A percentile compares a stretch with the other conserved stretches of the same genome.
phyloP scores from a whole-genome alignment of 495 filamentous ascomycete genomes.

The Trichoderma erinaceum region DNA sequence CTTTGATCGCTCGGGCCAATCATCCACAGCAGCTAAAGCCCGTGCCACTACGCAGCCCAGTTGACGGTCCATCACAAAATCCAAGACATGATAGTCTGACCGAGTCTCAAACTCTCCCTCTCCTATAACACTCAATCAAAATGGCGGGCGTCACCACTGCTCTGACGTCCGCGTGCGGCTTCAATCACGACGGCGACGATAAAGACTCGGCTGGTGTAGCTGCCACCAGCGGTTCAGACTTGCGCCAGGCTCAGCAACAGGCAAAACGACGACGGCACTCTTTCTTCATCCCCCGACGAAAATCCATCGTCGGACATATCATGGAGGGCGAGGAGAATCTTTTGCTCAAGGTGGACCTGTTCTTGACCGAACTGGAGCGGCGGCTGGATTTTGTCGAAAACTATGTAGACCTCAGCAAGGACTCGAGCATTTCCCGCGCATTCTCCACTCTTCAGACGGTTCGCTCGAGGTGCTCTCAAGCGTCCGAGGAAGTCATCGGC shows the following conservation, averaged over 20 bases:
- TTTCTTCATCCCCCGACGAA: constrained; percentile 51
- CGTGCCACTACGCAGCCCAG: constrained; percentile 8
- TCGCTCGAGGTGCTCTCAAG: constrained; percentile 75
- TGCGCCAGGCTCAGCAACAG: constrained; percentile 27
- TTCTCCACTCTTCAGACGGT: constrained; percentile 84
- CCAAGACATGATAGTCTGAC: neutral
- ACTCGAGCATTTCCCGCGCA: constrained; percentile 72
- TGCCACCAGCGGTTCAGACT: constrained; percentile 17
- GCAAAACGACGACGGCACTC: constrained; percentile 56
- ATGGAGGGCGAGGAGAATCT: constrained; percentile 58
- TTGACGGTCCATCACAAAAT: neutral
- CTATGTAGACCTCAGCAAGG: constrained; percentile 77
- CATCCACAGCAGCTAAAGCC: neutral
- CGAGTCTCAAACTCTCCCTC: neutral
- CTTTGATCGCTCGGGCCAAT: neutral
- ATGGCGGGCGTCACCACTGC: constrained; percentile 15
- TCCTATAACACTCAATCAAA: neutral
- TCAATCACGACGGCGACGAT: neutral
- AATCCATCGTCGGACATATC: constrained; percentile 61
- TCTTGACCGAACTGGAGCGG: constrained; percentile 80
- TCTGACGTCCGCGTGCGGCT: constrained; percentile 12
- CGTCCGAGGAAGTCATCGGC: constrained; percentile 86
- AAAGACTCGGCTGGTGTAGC: neutral
- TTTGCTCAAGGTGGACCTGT: constrained; percentile 76
- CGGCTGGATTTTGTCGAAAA: constrained; percentile 83